Evolutionary conservation across 1,284 basidiomycete genomes (phyloP).

Genomic region (Anthracocystis panici-leucophaei): DNA sequence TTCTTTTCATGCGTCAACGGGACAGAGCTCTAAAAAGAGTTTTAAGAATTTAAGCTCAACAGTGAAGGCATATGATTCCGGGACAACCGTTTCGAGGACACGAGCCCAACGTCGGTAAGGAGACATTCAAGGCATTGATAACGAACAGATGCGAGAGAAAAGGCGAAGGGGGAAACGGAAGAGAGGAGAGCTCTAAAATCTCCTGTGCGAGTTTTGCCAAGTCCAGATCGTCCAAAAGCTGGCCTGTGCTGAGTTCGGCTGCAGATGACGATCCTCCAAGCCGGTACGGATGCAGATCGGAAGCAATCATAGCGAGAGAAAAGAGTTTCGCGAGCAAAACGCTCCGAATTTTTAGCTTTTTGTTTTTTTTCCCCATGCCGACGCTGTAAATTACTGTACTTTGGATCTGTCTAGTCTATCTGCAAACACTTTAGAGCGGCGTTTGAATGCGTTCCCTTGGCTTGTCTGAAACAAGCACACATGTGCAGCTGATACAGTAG

Average conservation of each 20-base stretch:
- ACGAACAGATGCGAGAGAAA: too few species aligned
- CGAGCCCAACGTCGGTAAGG: too few species aligned
- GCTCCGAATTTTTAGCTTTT: neutral
- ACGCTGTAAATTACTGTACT: too few species aligned
- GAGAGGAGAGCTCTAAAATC: slow-evolving; percentile 11
- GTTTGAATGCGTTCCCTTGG: too few species aligned
- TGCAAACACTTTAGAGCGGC: too few species aligned
- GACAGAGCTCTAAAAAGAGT: too few species aligned
- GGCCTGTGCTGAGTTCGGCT: neutral
- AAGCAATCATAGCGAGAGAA: neutral
- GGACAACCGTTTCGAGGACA: too few species aligned
- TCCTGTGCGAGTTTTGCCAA: neutral
- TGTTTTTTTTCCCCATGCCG: neutral
- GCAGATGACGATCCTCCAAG: slow-evolving; percentile 1
- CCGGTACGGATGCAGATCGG: neutral
- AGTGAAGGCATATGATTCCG: neutral
- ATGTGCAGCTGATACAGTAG: too few species aligned
- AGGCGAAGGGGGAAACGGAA: neutral
- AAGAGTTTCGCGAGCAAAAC: neutral
- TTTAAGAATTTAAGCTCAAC: too few species aligned
- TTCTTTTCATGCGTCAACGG: too few species aligned
- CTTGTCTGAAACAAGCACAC: too few species aligned
- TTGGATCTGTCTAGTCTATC: too few species aligned
- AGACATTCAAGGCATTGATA: neutral
- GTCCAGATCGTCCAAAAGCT: neutral